A percentile compares a stretch with the other conserved stretches of the same genome.
phyloP scores from a whole-genome alignment of 306 rosid species.

The Glycine soja region DNA sequence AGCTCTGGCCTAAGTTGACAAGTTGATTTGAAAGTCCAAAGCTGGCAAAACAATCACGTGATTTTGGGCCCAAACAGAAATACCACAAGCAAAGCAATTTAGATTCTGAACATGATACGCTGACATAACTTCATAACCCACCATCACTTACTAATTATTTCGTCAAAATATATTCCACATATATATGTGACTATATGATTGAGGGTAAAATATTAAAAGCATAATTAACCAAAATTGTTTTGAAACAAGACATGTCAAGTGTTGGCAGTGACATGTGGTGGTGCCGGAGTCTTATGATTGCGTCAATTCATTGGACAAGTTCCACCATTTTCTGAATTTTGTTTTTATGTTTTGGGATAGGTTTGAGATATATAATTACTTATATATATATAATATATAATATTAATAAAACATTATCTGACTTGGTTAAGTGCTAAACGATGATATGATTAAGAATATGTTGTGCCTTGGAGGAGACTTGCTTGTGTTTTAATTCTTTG shows the following conservation, averaged over 20 bases:
- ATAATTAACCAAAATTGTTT: constrained; percentile 14
- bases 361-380: too few species aligned
- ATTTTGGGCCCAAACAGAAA: constrained; percentile 29
- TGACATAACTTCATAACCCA: too few species aligned
- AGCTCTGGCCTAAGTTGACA: background rate
- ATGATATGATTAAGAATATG: too few species aligned
- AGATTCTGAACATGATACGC: constrained; percentile 9
- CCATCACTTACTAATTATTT: too few species aligned
- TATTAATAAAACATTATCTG: too few species aligned
- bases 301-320: too few species aligned
- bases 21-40: background rate
- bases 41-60: constrained; percentile 30
- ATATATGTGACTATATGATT: background rate
- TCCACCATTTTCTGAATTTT: too few species aligned
- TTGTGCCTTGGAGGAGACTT: background rate
- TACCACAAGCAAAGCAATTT: constrained; percentile 20
- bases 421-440: too few species aligned
- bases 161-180: too few species aligned
- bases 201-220: constrained; percentile 1
- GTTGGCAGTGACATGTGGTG: background rate
- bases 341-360: too few species aligned
- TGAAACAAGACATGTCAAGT: constrained; percentile 40
- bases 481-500: constrained; percentile 35
- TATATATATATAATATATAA: too few species aligned
- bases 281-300: too few species aligned